Base-by-base conservation (phyloP, 2,329 filamentous ascomycete species). In the Fusarium sp. region DNA sequence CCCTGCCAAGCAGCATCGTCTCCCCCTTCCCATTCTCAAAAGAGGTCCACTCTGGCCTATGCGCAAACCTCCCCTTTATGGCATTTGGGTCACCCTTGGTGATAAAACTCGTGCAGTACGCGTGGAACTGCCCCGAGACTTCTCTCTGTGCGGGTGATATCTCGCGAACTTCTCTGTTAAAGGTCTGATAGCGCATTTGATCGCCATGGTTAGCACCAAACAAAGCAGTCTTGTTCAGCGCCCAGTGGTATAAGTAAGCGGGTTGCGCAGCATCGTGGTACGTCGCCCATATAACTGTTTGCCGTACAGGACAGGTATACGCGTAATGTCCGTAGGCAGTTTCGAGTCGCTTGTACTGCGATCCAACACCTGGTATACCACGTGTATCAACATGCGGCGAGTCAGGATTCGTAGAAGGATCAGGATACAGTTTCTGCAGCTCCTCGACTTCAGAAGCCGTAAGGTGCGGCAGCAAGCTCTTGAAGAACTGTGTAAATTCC, bases 1-100 rank as follows among this genome's bases (percentile, higher is more conserved):
- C 83, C 36, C 82, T 76, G 1, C 84, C 83, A 23, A 85, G 77
- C 0, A 82, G 62, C 82, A 85, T 82, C 1, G 81, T 79, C 26
- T 72, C 66, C 1, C 74, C 73, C 38, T 76, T 72, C 2, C 72
- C 72, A 1, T 66, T 57, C 6, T 69, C 73, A 12, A 72, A 71
- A 5, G 79, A 20, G 1, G 59, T 52, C 76, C 75, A 77, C 33
- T 70, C 40, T 1, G 72, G 68, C 1, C 76, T 51, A 15, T 69
- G 44, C 1, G 60, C 56, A 50, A 74, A 76, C 31, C 40, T 72
- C 0, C 74, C 73, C 42, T 67, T 67, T 7, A 68, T 36, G 7
- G 66, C 69, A 8, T 67, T 75, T 0, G 72, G 72, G 23, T 74
- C 58, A 4, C 65, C 62, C 7, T 55, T 71, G 1, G 65, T 72